phyloP scores from a whole-genome alignment of 2,329 filamentous ascomycete genomes.

The Colletotrichum nymphaeae region DNA sequence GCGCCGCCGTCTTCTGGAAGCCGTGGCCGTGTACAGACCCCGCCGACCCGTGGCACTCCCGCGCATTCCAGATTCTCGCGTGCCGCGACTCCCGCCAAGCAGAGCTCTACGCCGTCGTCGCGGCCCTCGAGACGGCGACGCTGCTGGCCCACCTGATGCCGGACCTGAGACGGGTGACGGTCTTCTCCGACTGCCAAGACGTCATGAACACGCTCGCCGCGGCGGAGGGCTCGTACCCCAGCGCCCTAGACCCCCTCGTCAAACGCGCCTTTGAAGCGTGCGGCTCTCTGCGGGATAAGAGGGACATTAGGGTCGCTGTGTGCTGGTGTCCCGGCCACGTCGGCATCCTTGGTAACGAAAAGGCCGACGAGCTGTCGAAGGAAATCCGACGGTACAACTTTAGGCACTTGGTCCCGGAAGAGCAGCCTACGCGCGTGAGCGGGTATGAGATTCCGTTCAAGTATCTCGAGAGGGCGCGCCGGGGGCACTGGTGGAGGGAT shows the following conservation, averaged over 20 bases:
- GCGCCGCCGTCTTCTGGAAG: constrained; percentile 18
- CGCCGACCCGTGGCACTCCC: not conserved
- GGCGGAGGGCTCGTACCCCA: not conserved
- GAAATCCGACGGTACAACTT: not conserved
- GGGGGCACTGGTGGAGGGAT: not conserved
- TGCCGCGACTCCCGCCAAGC: not conserved
- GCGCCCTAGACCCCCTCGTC: constrained; percentile 4
- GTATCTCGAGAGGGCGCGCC: not conserved
- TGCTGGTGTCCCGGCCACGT: constrained; percentile 23
- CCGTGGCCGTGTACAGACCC: not conserved
- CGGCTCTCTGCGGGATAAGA: not conserved
- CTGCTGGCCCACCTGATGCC: constrained; percentile 5
- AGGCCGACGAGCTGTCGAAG: not conserved
- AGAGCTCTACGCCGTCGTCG: constrained; percentile 5
- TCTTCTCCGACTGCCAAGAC: constrained; percentile 22
- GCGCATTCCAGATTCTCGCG: not conserved
- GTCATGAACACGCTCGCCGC: not conserved
- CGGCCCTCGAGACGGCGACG: constrained; percentile 9
- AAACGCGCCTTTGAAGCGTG: constrained; percentile 15
- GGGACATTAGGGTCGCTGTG: not conserved
- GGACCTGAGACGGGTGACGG: not conserved
- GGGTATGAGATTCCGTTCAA: not conserved
- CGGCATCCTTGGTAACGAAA: constrained; percentile 15
- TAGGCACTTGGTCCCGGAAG: not conserved
- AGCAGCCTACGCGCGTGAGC: not conserved